phyloP scores from a whole-genome alignment of 2,329 filamentous ascomycete species.

The Plectosphaerella sp. region DNA sequence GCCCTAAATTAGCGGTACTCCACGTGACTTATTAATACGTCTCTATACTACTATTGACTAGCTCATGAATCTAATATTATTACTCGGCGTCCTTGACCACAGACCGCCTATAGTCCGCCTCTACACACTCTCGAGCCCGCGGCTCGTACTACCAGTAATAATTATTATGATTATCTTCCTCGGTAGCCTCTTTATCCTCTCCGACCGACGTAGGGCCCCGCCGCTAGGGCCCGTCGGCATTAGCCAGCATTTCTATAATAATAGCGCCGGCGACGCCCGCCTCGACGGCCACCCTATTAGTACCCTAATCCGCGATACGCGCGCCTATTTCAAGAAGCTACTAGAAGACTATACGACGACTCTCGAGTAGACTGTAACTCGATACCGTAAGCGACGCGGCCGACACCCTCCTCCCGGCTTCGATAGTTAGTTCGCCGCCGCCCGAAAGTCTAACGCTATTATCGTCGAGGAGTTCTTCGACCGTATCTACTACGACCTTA shows the following conservation, averaged over 20 bases:
- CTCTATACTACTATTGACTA: too few relatives aligned
- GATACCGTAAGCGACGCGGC: slow-evolving; percentile 51
- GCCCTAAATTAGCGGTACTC: too few relatives aligned
- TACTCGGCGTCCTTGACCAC: too few relatives aligned
- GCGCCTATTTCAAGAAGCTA: slow-evolving; percentile 31
- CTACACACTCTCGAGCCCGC: background rate
- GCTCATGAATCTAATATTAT: too few relatives aligned
- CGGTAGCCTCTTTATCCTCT: background rate
- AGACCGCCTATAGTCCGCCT: background rate
- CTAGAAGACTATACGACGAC: slow-evolving; percentile 40
- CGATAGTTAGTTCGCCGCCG: slow-evolving; percentile 53
- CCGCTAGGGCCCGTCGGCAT: background rate
- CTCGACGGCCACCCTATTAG: slow-evolving; percentile 42
- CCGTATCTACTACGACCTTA: slow-evolving; percentile 57
- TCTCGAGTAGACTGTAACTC: slow-evolving; percentile 45
- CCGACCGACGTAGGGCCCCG: background rate
- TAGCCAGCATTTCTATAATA: background rate
- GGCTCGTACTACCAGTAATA: background rate
- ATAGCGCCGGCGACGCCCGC: background rate
- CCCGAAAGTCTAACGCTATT: slow-evolving; percentile 45
- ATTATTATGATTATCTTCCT: background rate
- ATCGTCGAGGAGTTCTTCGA: slow-evolving; percentile 61
- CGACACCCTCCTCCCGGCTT: slow-evolving; percentile 60
- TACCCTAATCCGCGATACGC: slow-evolving; percentile 40
- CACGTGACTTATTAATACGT: too few relatives aligned